A percentile compares a stretch with the other conserved stretches of the same genome.
Evolutionary conservation across 2,329 filamentous ascomycete genomes (phyloP).

Genomic region (Coniochaeta pulveracea): DNA sequence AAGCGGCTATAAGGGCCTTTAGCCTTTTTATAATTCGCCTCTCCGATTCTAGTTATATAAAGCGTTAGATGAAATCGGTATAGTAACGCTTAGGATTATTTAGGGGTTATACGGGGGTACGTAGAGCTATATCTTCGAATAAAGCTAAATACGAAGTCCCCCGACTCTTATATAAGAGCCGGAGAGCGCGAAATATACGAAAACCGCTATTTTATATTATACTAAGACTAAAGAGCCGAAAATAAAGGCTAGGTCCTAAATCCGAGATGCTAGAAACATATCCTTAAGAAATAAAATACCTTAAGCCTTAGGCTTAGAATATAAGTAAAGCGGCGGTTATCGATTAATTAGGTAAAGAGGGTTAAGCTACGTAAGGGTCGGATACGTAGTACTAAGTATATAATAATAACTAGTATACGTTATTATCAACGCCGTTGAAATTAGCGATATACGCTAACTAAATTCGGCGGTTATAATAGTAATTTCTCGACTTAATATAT

Average conservation of each 20-base stretch:
- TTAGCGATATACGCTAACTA: conserved; percentile 5
- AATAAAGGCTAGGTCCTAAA: conserved; percentile 3
- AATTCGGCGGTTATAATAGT: conserved; percentile 7
- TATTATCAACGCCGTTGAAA: conserved; percentile 5
- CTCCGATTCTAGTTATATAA: conserved; percentile 6
- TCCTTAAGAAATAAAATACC: conserved; percentile 1
- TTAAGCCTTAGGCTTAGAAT: not conserved
- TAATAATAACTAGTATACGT: not conserved
- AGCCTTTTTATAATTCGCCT: conserved; percentile 7
- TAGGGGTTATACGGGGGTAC: conserved; percentile 1
- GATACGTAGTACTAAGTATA: not conserved
- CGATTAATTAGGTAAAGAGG: not conserved
- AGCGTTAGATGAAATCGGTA: conserved; percentile 7
- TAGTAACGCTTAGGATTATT: conserved; percentile 3
- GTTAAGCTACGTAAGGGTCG: not conserved
- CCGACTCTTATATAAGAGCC: conserved; percentile 1
- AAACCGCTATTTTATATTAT: conserved; percentile 2
- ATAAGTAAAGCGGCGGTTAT: not conserved
- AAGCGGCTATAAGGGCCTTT: conserved; percentile 6
- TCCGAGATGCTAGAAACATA: not conserved
- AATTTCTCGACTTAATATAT: conserved; percentile 6
- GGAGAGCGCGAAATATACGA: conserved; percentile 3
- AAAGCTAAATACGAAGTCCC: conserved; percentile 1
- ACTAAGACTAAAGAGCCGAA: conserved; percentile 2
- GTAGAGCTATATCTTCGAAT: conserved; percentile 3